Conservation (phyloP, 2,329 filamentous ascomycete genomes). For the Allantophomopsis cytisporea region DNA sequence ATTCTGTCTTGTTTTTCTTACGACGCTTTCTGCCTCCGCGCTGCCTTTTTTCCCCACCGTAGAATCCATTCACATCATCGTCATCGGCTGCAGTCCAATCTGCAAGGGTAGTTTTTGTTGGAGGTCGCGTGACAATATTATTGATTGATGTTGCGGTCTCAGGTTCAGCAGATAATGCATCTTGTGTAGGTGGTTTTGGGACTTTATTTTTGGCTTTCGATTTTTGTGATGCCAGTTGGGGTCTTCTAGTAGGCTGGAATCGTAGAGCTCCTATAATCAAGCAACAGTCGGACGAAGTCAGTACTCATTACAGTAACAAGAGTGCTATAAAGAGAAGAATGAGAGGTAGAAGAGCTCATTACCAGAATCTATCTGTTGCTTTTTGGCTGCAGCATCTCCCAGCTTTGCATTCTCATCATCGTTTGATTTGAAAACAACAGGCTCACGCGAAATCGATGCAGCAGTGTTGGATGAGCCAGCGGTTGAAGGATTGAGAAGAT, state of each 20-base stretch:
- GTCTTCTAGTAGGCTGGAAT: constrained; percentile 78
- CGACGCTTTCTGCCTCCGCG: constrained; percentile 53
- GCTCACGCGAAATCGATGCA: constrained; percentile 59
- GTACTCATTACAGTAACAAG: no score
- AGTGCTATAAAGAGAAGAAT: no score
- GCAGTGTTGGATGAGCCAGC: constrained; percentile 17
- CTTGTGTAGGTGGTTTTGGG: no score
- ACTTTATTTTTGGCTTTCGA: constrained; percentile 38
- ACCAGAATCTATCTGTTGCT: constrained; percentile 44
- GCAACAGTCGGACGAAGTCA: no score
- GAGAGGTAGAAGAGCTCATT: constrained; percentile 22
- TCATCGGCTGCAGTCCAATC: constrained; percentile 78
- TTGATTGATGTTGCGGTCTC: background rate
- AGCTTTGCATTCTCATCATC: constrained; percentile 29
- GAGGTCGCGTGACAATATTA: constrained; percentile 20
- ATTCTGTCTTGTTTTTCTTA: constrained; percentile 58
- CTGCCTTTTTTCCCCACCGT: constrained; percentile 47
- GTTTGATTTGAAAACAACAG: constrained; percentile 52
- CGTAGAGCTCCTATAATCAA: constrained; percentile 45
- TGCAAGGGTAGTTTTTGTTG: constrained; percentile 55
- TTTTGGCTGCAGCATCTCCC: constrained; percentile 38
- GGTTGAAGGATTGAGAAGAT: constrained; percentile 58
- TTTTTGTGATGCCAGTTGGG: constrained; percentile 48
- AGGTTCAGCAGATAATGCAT: no score
- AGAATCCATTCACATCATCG: constrained; percentile 57